Conservation (phyloP, 176 grass and related monocot species). For the Avena insularis region DNA sequence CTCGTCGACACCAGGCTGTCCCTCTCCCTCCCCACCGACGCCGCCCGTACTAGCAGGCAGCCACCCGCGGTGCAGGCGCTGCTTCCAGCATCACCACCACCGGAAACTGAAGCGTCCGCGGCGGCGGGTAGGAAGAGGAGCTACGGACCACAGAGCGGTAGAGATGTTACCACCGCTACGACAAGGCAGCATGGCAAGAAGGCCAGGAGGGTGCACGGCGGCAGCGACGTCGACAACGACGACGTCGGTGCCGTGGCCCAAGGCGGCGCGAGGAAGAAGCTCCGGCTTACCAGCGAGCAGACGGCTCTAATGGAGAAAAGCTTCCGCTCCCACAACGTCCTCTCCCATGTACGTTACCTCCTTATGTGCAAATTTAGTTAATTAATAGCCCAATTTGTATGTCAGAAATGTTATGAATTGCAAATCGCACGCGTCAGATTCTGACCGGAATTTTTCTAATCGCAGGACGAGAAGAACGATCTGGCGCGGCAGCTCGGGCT, state of each 20-base stretch:
- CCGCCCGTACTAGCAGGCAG: neutral
- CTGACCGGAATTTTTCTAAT: neutral
- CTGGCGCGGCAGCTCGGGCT: conserved; percentile 32
- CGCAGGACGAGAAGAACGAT: conserved; percentile 53
- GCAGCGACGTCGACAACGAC: neutral
- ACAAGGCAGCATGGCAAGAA: neutral
- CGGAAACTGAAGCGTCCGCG: neutral
- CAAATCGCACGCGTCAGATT: neutral
- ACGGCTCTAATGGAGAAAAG: conserved; percentile 50
- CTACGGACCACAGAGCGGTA: neutral
- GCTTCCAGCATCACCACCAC: neutral
- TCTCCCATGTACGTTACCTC: conserved; percentile 44
- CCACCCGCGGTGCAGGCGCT: conserved; percentile 16
- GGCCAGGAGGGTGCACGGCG: neutral
- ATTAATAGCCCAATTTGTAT: neutral
- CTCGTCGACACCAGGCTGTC: conserved; percentile 46
- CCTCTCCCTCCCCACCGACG: conserved; percentile 28
- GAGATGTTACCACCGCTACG: too few relatives aligned
- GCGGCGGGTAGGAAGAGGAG: neutral
- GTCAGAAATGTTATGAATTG: neutral
- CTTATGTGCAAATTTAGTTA: neutral
- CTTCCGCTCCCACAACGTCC: conserved; percentile 56
- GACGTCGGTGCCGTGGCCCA: neutral
- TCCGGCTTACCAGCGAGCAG: conserved; percentile 56
- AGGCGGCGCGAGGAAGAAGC: conserved; percentile 56